Evolutionary conservation across 768 basidiomycete genomes (phyloP).

Genomic region (Lactifluus rugatus): DNA sequence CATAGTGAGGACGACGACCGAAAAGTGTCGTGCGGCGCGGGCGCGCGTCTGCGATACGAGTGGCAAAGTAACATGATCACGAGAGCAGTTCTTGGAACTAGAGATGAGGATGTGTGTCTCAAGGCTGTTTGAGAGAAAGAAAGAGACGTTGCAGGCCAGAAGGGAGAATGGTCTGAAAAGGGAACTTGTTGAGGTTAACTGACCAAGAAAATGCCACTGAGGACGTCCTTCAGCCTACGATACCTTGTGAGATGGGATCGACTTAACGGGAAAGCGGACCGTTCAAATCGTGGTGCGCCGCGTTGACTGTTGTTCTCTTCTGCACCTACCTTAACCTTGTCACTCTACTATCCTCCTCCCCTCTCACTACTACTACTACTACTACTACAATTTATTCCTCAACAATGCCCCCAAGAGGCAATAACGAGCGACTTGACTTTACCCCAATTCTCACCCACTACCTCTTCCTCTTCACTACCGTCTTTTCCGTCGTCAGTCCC

Average conservation of each 20-base stretch:
- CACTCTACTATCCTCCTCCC: not conserved
- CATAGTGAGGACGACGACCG: not conserved
- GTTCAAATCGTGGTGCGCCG: too few relatives aligned
- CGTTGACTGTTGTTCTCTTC: not conserved
- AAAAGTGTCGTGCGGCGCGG: not conserved
- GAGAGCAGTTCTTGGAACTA: not conserved
- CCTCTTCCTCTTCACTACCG: slow-evolving; percentile 80
- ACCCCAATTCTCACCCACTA: slow-evolving; percentile 87
- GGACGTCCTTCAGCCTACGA: too few relatives aligned
- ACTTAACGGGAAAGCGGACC: too few relatives aligned
- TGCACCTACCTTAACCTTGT: too few relatives aligned
- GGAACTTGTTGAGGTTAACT: not conserved
- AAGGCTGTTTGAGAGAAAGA: slow-evolving; percentile 7
- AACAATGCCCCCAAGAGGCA: slow-evolving; percentile 40
- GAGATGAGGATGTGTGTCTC: too few relatives aligned
- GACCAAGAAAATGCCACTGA: slow-evolving; percentile 10
- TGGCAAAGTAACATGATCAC: not conserved
- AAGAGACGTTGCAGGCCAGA: slow-evolving; percentile 2
- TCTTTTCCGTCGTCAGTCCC: slow-evolving; percentile 62
- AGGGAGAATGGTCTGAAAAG: slow-evolving; percentile 12
- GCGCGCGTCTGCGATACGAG: slow-evolving; percentile 7
- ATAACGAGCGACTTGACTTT: slow-evolving; percentile 63
- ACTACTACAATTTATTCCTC: too few relatives aligned
- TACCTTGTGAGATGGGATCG: too few relatives aligned
- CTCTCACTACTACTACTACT: not conserved